Conservation (phyloP, 2,329 filamentous ascomycete species). For the Botrytis hyacinthi region DNA sequence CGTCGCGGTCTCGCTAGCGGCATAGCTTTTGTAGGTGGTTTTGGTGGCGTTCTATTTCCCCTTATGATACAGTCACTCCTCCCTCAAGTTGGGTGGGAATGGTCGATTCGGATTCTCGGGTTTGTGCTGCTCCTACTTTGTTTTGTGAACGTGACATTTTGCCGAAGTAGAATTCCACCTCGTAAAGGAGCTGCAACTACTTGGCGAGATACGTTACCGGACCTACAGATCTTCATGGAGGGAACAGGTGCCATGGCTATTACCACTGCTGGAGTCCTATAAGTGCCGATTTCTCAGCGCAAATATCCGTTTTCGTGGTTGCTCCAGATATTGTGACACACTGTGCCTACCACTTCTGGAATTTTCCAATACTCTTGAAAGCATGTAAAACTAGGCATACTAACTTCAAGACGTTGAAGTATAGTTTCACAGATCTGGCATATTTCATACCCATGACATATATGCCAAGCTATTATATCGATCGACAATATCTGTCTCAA, state of each 20-base stretch:
- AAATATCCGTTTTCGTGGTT: background rate
- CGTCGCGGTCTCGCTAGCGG: slow-evolving; percentile 81
- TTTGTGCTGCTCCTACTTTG: slow-evolving; percentile 31
- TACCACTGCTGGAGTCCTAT: slow-evolving; percentile 64
- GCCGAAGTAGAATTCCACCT: slow-evolving; percentile 55
- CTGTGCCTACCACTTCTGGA: background rate
- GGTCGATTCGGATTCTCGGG: slow-evolving; percentile 32
- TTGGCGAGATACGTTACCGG: slow-evolving; percentile 51
- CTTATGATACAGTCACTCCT: slow-evolving; percentile 42
- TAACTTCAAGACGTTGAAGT: background rate
- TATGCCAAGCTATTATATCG: slow-evolving; percentile 47
- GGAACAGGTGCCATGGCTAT: slow-evolving; percentile 59
- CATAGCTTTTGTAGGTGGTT: slow-evolving; percentile 69
- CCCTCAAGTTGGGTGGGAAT: slow-evolving; percentile 32
- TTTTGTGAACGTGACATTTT: slow-evolving; percentile 30
- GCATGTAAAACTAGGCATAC: background rate
- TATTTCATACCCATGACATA: slow-evolving; percentile 81
- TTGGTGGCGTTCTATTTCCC: slow-evolving; percentile 68
- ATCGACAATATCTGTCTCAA: background rate
- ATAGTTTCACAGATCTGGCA: slow-evolving; percentile 63
- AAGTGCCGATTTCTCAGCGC: background rate
- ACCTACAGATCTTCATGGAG: slow-evolving; percentile 56
- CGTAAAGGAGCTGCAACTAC: background rate
- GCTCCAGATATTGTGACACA: background rate
- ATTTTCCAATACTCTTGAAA: background rate